Percentiles rank a stretch among this genome's conserved stretches.
These are phyloP conservation scores for Eucalyptus dawsonii DNA, from an alignment of 345 rosid species.

Conservation along the genomic window DNA sequence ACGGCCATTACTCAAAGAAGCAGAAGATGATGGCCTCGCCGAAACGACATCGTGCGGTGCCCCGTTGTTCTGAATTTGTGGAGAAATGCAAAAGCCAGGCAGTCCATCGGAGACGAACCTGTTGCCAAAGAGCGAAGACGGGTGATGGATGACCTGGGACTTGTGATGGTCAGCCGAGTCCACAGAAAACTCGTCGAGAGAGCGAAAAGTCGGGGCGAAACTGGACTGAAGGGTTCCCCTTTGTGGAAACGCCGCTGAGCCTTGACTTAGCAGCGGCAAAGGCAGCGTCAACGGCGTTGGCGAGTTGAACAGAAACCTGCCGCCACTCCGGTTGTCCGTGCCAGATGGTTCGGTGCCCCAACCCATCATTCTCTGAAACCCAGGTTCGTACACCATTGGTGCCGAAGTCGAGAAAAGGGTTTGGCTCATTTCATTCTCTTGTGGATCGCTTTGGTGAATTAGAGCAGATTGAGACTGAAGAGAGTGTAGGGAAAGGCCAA, in stretches of 20 bases:
- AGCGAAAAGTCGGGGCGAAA: constrained; percentile 39
- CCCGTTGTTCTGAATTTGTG: constrained; percentile 32
- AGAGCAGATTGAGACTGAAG: background rate
- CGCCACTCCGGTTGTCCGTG: constrained; percentile 6
- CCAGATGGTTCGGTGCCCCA: constrained; percentile 8
- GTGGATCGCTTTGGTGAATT: background rate
- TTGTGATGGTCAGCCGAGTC: constrained; percentile 25
- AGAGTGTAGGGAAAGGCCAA: constrained; percentile 1
- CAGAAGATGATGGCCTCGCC: constrained; percentile 12
- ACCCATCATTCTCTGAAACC: constrained; percentile 34
- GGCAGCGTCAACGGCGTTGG: constrained; percentile 7
- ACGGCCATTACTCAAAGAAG: constrained; percentile 34
- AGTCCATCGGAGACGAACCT: constrained; percentile 43
- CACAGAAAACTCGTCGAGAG: constrained; percentile 37
- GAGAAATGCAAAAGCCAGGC: constrained; percentile 35
- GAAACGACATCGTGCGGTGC: constrained; percentile 22
- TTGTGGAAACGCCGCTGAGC: constrained; percentile 20
- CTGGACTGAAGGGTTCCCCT: constrained; percentile 94
- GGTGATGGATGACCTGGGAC: background rate
- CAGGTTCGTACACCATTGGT: constrained; percentile 9
- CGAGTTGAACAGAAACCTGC: constrained; percentile 13
- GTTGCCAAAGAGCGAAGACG: constrained; percentile 24
- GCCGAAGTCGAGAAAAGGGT: constrained; percentile 3
- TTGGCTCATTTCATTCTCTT: background rate
- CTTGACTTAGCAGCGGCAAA: constrained; percentile 18